A percentile compares a stretch with the other conserved stretches of the same genome.
phyloP scores from a whole-genome alignment of 1,284 basidiomycete species.

The Vanrija pseudolonga region DNA sequence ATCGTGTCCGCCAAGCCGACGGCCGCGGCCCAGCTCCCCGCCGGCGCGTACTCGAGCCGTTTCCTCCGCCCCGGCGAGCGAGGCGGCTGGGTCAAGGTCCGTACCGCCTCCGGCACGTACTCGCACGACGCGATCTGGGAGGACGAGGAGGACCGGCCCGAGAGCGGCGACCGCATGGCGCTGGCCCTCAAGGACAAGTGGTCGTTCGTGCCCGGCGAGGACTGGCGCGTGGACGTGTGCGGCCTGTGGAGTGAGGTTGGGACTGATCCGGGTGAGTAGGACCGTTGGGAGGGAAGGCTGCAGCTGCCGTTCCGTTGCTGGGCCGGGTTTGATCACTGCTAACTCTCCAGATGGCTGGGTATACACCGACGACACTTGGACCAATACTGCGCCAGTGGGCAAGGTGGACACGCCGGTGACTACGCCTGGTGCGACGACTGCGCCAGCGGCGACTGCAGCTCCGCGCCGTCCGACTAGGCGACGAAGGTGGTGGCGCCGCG shows the following conservation, averaged over 20 bases:
- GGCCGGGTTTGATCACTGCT: no score
- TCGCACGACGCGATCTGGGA: conserved; percentile 14
- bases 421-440: background rate
- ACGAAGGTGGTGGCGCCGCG: conserved; percentile 18
- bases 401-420: background rate
- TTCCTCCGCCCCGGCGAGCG: conserved; percentile 39
- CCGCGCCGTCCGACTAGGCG: conserved; percentile 12
- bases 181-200: conserved; percentile 40
- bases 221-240: conserved; percentile 45
- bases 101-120: conserved; percentile 2
- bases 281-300: no score
- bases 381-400: conserved; percentile 2
- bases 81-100: conserved; percentile 40
- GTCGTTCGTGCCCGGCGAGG: conserved; percentile 44
- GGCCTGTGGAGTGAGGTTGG: conserved; percentile 43
- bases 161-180: conserved; percentile 26
- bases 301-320: no score
- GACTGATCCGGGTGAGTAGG: no score
- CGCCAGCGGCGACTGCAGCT: background rate
- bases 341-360: conserved; percentile 49
- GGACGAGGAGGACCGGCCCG: conserved; percentile 16
- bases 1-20: conserved; percentile 20
- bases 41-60: conserved; percentile 27
- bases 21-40: conserved; percentile 9
- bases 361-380: conserved; percentile 48